Percentiles rank a stretch among this genome's conserved stretches.
These are phyloP conservation scores for Auxenochlorella pyrenoidosa DNA, from an alignment of 139 green algal species.

Conservation along the genomic window DNA sequence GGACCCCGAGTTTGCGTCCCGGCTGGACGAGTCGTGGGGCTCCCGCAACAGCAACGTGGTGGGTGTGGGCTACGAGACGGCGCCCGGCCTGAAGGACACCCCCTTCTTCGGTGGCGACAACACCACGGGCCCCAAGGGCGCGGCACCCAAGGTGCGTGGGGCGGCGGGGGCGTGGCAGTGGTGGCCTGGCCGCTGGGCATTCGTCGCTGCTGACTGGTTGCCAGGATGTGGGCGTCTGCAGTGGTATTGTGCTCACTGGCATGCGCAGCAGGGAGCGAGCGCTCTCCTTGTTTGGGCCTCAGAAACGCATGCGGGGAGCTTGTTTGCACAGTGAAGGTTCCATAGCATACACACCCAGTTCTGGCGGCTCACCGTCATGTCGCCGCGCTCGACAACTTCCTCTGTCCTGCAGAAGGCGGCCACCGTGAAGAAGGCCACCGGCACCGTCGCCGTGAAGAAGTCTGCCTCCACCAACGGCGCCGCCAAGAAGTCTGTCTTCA, in stretches of 20 bases:
- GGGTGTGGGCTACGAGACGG: conserved; percentile 41
- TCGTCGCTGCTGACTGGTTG: too few relatives aligned
- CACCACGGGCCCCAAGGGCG: conserved; percentile 6
- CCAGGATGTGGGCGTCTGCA: too few relatives aligned
- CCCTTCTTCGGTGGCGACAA: conserved; percentile 46
- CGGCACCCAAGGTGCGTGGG: not conserved
- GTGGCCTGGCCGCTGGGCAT: too few relatives aligned
- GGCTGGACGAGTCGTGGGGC: conserved; percentile 16
- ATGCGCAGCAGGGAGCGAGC: too few relatives aligned
- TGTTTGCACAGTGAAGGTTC: too few relatives aligned
- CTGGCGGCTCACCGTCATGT: not conserved
- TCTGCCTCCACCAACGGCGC: not conserved
- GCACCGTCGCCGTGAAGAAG: not conserved
- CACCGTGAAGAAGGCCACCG: not conserved
- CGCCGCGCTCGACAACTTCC: not conserved
- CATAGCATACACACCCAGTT: too few relatives aligned
- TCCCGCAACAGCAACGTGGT: conserved; percentile 2
- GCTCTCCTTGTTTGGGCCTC: too few relatives aligned
- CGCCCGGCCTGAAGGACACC: conserved; percentile 43
- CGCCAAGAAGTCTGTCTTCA: not conserved
- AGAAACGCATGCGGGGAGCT: not conserved
- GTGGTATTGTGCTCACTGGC: too few relatives aligned
- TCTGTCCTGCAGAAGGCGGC: not conserved
- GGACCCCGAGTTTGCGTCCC: conserved; percentile 37
- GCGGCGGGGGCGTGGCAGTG: too few relatives aligned